A percentile compares a stretch with the other conserved stretches of the same genome.
Conservation (phyloP, 805 yeast species). For the Saccharomycopsis fibuligera region DNA sequence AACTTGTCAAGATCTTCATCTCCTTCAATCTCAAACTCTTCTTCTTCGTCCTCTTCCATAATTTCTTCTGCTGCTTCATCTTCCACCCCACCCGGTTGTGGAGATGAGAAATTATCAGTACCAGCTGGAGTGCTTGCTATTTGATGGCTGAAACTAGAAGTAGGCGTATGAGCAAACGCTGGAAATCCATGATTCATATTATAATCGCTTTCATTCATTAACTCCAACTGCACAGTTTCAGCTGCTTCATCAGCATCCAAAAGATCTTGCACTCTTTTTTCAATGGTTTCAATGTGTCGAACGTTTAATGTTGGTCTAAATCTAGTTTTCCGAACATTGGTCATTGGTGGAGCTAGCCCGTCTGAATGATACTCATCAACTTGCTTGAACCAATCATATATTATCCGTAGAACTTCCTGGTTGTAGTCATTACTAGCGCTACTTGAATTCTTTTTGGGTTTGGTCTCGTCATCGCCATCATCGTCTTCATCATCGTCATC, state of each 20-base stretch:
- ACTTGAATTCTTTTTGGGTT: too few relatives aligned
- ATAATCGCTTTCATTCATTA: slow-evolving; percentile 33
- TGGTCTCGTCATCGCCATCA: not conserved
- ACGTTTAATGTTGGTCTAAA: slow-evolving; percentile 67
- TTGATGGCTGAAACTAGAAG: slow-evolving; percentile 1
- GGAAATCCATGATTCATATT: slow-evolving; percentile 27
- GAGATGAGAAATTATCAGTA: slow-evolving; percentile 8
- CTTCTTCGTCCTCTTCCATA: slow-evolving; percentile 23
- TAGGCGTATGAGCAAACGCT: not conserved
- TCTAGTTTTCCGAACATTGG: slow-evolving; percentile 60
- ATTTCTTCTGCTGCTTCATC: slow-evolving; percentile 23
- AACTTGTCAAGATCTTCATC: slow-evolving; percentile 11
- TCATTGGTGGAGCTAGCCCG: slow-evolving; percentile 80
- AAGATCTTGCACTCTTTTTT: slow-evolving; percentile 70
- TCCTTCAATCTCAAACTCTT: slow-evolving; percentile 14
- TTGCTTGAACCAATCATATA: slow-evolving; percentile 21
- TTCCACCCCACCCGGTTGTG: slow-evolving; percentile 22
- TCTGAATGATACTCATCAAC: slow-evolving; percentile 44
- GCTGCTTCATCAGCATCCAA: slow-evolving; percentile 76
- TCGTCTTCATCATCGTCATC: slow-evolving; percentile 35
- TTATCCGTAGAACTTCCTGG: slow-evolving; percentile 26
- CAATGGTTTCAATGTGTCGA: slow-evolving; percentile 69
- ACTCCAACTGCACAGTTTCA: slow-evolving; percentile 33
- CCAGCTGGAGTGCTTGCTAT: not conserved
- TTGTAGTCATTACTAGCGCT: not conserved